Evolutionary conservation across 441 rosid genomes (phyloP).

Genomic region (Raphanus hybrid): DNA sequence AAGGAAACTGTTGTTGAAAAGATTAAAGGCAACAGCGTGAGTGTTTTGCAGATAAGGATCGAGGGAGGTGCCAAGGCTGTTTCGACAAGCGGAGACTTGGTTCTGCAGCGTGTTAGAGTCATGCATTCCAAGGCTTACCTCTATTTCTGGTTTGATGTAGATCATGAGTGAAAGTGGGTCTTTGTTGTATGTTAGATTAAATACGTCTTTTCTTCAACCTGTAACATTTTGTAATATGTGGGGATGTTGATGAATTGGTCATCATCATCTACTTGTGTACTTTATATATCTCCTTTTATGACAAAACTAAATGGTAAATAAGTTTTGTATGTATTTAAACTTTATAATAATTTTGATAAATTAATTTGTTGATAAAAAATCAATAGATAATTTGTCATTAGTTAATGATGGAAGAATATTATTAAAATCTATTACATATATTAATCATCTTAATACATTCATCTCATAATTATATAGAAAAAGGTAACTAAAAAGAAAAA

Average conservation of each 20-base stretch:
- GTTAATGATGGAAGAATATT: no score
- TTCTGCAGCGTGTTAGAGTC: slow-evolving; percentile 86
- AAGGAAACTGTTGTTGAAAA: slow-evolving; percentile 21
- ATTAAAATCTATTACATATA: no score
- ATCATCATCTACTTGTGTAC: background rate
- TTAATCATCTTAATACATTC: no score
- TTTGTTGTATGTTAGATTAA: slow-evolving; percentile 4
- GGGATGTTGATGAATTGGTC: background rate
- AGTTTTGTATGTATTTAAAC: no score
- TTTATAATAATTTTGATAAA: no score
- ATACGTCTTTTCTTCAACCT: slow-evolving; percentile 9
- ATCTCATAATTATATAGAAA: no score
- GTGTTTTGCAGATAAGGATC: slow-evolving; percentile 75
- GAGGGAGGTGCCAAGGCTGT: slow-evolving; percentile 93
- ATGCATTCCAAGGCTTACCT: slow-evolving; percentile 70
- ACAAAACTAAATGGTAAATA: background rate
- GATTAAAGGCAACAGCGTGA: slow-evolving; percentile 36
- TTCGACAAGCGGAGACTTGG: slow-evolving; percentile 72
- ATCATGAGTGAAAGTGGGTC: slow-evolving; percentile 34
- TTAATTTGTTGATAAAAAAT: no score
- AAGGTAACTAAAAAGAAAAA: no score
- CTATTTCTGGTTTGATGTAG: slow-evolving; percentile 94
- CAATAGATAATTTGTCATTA: no score
- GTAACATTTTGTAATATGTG: background rate
- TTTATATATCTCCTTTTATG: background rate